A percentile compares a stretch with the other conserved stretches of the same genome.
Conservation (phyloP, 768 basidiomycete genomes). For the Lactarius sanguifluus region DNA sequence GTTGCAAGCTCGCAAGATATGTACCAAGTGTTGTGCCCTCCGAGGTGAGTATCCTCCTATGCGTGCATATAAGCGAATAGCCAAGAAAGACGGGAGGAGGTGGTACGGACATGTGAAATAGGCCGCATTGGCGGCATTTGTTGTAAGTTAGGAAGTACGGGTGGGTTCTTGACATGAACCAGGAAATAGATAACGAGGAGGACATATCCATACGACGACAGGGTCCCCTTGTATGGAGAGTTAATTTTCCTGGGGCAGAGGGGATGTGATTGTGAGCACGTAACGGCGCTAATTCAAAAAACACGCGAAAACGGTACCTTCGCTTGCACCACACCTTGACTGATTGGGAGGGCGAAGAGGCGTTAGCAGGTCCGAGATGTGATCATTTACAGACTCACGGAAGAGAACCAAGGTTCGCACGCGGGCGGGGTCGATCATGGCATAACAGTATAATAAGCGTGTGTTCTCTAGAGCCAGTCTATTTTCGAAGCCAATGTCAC, state of each 20-base stretch:
- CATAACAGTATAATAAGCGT: conserved; percentile 92
- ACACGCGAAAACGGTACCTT: conserved; percentile 47
- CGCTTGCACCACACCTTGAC: conserved; percentile 99
- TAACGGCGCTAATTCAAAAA: conserved; percentile 26
- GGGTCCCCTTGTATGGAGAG: conserved; percentile 94
- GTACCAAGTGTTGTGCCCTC: conserved; percentile 78
- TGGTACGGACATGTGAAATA: conserved; percentile 62
- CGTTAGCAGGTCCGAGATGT: conserved; percentile 11
- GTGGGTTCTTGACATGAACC: conserved; percentile 95
- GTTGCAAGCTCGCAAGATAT: not conserved
- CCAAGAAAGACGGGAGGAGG: conserved; percentile 4
- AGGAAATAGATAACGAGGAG: conserved; percentile 98
- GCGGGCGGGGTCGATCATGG: conserved; percentile 92
- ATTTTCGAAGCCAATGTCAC: conserved; percentile 99
- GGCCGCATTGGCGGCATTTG: conserved; percentile 90
- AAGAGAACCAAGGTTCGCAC: conserved; percentile 94
- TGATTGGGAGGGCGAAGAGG: conserved; percentile 35
- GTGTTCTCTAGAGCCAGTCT: conserved; percentile 97
- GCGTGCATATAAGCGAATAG: conserved; percentile 25
- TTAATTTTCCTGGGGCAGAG: conserved; percentile 80
- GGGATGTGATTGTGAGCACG: conserved; percentile 8
- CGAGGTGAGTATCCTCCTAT: conserved; percentile 78
- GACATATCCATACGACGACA: conserved; percentile 97
- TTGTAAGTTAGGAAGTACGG: conserved; percentile 94
- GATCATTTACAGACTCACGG: conserved; percentile 58